Percentiles rank a stretch among this genome's conserved stretches.
phyloP scores from a whole-genome alignment of 441 rosid genomes.

The Erodium chrysanthum region DNA sequence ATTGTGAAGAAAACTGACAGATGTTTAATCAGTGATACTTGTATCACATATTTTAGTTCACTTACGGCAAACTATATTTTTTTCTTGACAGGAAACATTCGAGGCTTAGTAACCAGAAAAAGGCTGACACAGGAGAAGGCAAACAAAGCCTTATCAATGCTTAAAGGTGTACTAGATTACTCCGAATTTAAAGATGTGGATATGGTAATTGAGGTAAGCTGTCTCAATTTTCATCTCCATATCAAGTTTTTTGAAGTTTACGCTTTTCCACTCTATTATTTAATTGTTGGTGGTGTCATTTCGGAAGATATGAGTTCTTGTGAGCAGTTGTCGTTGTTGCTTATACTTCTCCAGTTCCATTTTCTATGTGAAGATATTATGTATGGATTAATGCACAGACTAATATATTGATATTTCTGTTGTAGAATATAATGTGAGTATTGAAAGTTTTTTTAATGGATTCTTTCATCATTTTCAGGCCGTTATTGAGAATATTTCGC shows the following conservation, averaged over 20 bases:
- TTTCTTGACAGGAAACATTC: constrained; percentile 54
- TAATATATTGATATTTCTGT: not conserved
- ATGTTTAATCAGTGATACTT: not conserved
- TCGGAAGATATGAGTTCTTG: not conserved
- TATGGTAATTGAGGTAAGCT: constrained; percentile 83
- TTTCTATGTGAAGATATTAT: too few species aligned
- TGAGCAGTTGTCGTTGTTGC: not conserved
- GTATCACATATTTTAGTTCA: not conserved
- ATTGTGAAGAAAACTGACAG: not conserved
- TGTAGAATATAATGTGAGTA: not conserved
- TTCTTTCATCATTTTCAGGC: constrained; percentile 49
- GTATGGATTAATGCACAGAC: not conserved
- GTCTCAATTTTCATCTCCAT: constrained; percentile 9
- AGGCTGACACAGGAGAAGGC: constrained; percentile 61
- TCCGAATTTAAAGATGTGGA: constrained; percentile 76
- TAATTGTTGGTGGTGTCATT: not conserved
- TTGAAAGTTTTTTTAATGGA: constrained; percentile 2
- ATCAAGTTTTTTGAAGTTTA: not conserved
- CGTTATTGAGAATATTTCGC: constrained; percentile 61
- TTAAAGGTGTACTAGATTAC: constrained; percentile 75
- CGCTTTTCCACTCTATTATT: not conserved
- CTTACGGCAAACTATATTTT: not conserved
- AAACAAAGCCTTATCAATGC: constrained; percentile 61
- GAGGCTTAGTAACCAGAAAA: constrained; percentile 59
- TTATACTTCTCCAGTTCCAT: too few species aligned